These are phyloP conservation scores for Kregervanrija delftensis DNA, from an alignment of 805 yeast species.

Conservation along the genomic window DNA sequence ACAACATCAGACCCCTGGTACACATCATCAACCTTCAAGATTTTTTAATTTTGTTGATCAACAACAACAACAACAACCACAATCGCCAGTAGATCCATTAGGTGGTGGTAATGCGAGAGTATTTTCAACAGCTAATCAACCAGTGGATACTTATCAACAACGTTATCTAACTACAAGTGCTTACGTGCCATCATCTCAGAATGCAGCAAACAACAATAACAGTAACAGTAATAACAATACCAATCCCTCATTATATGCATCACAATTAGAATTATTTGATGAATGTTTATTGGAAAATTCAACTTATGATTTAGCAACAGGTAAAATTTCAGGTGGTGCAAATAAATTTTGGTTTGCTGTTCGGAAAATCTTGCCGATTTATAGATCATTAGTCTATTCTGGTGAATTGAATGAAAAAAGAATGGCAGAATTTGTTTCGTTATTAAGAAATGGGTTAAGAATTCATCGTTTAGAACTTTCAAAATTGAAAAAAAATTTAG, in stretches of 20 bases:
- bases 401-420: conserved; percentile 42
- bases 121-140: no score
- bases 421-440: conserved; percentile 42
- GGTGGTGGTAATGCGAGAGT: no score
- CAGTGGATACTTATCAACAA: no score
- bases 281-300: conserved; percentile 36
- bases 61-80: conserved; percentile 6
- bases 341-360: conserved; percentile 48
- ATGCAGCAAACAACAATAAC: conserved; percentile 7
- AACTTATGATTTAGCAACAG: conserved; percentile 31
- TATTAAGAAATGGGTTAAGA: conserved; percentile 49
- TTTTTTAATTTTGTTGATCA: conserved; percentile 18
- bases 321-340: conserved; percentile 33
- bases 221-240: neutral
- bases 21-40: conserved; percentile 18
- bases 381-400: conserved; percentile 38
- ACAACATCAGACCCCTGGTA: conserved; percentile 21
- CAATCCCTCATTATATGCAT: neutral
- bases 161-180: neutral
- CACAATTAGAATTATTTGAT: conserved; percentile 29
- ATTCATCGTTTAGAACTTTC: conserved; percentile 49
- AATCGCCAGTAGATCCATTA: no score
- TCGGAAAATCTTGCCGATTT: conserved; percentile 42
- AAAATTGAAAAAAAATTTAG: conserved; percentile 51
- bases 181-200: neutral